Evolutionary conservation across 2,329 filamentous ascomycete species (phyloP).

Genomic region (Aureobasidium melanogenum): DNA sequence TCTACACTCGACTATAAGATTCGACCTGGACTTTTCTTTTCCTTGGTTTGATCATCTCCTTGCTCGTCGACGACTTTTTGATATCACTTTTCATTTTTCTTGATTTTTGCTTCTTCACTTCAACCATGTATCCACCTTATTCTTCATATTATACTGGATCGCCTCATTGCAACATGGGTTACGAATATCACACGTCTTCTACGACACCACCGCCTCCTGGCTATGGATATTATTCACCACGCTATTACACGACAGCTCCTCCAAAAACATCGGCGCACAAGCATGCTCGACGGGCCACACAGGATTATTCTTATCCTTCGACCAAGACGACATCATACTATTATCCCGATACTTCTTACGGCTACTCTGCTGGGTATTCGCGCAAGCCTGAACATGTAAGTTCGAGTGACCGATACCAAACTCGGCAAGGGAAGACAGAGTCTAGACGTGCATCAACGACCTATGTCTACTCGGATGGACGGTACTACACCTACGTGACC

Average conservation of each 20-base stretch:
- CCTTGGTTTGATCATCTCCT: not conserved
- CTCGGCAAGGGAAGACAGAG: constrained; percentile 21
- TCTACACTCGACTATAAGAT: not conserved
- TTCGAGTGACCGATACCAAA: constrained; percentile 41
- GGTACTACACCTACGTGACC: constrained; percentile 37
- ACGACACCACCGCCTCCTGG: constrained; percentile 39
- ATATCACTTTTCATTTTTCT: not conserved
- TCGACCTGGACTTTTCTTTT: not conserved
- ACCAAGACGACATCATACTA: constrained; percentile 27
- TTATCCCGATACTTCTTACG: constrained; percentile 32
- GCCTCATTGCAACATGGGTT: constrained; percentile 39
- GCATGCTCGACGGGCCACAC: constrained; percentile 50
- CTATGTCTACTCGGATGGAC: constrained; percentile 49
- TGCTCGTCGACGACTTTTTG: not conserved
- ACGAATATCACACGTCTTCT: constrained; percentile 41
- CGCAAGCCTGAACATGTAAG: constrained; percentile 58
- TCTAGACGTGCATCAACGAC: constrained; percentile 32
- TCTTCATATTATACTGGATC: constrained; percentile 19
- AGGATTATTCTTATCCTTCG: constrained; percentile 33
- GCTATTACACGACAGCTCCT: constrained; percentile 41
- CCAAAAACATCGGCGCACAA: constrained; percentile 39
- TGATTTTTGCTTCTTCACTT: not conserved
- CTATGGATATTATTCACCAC: constrained; percentile 44
- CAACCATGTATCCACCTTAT: constrained; percentile 6
- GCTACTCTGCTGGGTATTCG: constrained; percentile 34